A percentile compares a stretch with the other conserved stretches of the same genome.
Evolutionary conservation across 495 filamentous ascomycete genomes (phyloP).

Genomic region (Penicillium antarcticum): DNA sequence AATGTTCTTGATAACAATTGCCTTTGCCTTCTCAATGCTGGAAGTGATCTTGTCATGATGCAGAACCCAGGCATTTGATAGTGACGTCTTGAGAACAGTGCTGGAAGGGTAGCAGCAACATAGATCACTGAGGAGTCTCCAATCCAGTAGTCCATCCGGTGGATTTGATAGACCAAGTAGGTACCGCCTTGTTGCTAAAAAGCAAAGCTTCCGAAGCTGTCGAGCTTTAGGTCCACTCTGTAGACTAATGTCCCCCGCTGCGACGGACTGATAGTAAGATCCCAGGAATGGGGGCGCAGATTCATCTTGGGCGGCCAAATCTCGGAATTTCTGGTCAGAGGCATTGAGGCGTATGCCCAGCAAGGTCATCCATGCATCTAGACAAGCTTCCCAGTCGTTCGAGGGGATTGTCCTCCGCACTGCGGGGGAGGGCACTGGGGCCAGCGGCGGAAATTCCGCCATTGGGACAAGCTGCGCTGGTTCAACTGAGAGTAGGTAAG

Average conservation of each 20-base stretch:
- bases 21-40: slow-evolving; percentile 46
- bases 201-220: slow-evolving; percentile 57
- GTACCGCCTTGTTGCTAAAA: slow-evolving; percentile 54
- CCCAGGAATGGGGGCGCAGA: slow-evolving; percentile 57
- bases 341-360: slow-evolving; percentile 60
- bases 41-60: slow-evolving; percentile 35
- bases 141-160: slow-evolving; percentile 32
- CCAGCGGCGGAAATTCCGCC: slow-evolving; percentile 63
- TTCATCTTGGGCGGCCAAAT: slow-evolving; percentile 47
- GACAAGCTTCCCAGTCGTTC: slow-evolving; percentile 72
- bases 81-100: slow-evolving; percentile 41
- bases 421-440: slow-evolving; percentile 66
- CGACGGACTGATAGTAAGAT: slow-evolving; percentile 57
- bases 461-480: slow-evolving; percentile 16
- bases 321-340: slow-evolving; percentile 48
- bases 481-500: neutral
- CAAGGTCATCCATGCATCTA: slow-evolving; percentile 73
- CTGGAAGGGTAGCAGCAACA: slow-evolving; percentile 39
- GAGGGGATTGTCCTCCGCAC: slow-evolving; percentile 63
- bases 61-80: slow-evolving; percentile 35
- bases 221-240: slow-evolving; percentile 47
- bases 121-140: slow-evolving; percentile 35
- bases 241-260: slow-evolving; percentile 31
- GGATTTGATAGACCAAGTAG: slow-evolving; percentile 23
- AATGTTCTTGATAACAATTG: slow-evolving; percentile 45